Conservation (phyloP, 2,329 filamentous ascomycete genomes). For the Xylariaceae sp. region DNA sequence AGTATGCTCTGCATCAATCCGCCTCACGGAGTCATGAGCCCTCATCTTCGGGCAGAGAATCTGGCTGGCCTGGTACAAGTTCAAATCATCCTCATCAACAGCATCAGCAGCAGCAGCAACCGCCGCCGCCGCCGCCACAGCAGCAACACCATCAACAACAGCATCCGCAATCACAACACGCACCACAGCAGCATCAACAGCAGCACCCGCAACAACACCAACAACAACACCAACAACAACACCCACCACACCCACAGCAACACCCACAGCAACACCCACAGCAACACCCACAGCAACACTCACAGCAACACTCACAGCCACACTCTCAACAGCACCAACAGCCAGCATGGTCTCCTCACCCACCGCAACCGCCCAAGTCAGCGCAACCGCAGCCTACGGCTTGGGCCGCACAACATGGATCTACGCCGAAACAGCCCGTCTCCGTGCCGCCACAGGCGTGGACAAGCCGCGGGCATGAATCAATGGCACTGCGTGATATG, state of each 20-base stretch:
- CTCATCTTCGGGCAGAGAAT: slow-evolving; percentile 34
- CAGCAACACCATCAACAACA: slow-evolving; percentile 32
- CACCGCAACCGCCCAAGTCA: slow-evolving; percentile 35
- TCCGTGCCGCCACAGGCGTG: slow-evolving; percentile 35
- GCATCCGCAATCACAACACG: slow-evolving; percentile 28
- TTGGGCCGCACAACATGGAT: slow-evolving; percentile 39
- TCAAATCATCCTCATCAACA: slow-evolving; percentile 32
- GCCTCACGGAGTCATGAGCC: slow-evolving; percentile 43
- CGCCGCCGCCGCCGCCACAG: slow-evolving; percentile 23
- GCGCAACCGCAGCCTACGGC: slow-evolving; percentile 35
- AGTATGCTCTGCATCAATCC: slow-evolving; percentile 49
- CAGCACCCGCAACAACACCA: slow-evolving; percentile 11
- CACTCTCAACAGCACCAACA: slow-evolving; percentile 30
- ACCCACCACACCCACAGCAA: slow-evolving; percentile 27
- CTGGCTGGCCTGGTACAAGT: slow-evolving; percentile 34
- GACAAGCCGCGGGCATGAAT: slow-evolving; percentile 33
- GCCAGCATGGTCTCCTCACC: slow-evolving; percentile 37
- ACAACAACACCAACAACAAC: slow-evolving; percentile 30
- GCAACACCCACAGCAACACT: slow-evolving; percentile 27
- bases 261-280: slow-evolving; percentile 26
- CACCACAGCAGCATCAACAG: slow-evolving; percentile 21
- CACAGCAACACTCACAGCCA: slow-evolving; percentile 31
- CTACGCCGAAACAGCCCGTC: slow-evolving; percentile 37
- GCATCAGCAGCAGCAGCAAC: slow-evolving; percentile 30
- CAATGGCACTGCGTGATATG: slow-evolving; percentile 31